These are phyloP conservation scores for Scortechinia acanthostroma DNA, from an alignment of 2,329 filamentous ascomycete species.

Conservation along the genomic window DNA sequence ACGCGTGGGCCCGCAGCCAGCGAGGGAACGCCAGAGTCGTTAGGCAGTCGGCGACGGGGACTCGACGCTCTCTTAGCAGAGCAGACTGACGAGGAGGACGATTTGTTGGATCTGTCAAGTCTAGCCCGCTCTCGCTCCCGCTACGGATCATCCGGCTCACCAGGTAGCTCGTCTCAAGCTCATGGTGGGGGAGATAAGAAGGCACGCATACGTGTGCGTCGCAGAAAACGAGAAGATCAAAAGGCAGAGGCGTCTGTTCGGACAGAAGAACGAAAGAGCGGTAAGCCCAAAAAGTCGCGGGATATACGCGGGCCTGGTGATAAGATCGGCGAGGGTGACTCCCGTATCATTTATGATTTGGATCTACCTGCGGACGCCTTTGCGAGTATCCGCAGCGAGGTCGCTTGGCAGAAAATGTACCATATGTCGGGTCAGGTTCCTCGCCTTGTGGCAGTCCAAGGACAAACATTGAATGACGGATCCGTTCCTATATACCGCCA, in stretches of 20 bases:
- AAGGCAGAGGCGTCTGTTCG: conserved; percentile 7
- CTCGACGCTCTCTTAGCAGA: no score
- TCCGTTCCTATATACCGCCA: conserved; percentile 61
- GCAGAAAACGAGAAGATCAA: conserved; percentile 5
- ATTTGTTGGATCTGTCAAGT: not conserved
- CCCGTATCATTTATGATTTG: conserved; percentile 42
- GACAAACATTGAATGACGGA: conserved; percentile 37
- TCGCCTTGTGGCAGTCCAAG: conserved; percentile 61
- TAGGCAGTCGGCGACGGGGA: no score
- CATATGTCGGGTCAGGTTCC: conserved; percentile 61
- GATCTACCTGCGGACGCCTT: conserved; percentile 35
- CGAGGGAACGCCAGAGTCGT: not conserved
- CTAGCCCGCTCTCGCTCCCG: not conserved
- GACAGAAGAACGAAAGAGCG: not conserved
- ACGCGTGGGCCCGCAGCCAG: not conserved
- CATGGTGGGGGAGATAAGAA: conserved; percentile 3
- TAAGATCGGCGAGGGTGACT: conserved; percentile 47
- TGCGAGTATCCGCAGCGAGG: conserved; percentile 40
- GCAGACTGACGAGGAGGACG: not conserved
- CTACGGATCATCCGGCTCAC: not conserved
- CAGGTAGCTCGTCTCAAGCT: no score
- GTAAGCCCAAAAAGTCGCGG: conserved; percentile 8
- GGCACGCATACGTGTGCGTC: conserved; percentile 5
- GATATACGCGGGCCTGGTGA: conserved; percentile 18
- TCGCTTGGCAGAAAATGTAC: conserved; percentile 62